A percentile compares a stretch with the other conserved stretches of the same genome.
Conservation (phyloP, 176 grass and related monocot species). For the Juncus inflexus region DNA sequence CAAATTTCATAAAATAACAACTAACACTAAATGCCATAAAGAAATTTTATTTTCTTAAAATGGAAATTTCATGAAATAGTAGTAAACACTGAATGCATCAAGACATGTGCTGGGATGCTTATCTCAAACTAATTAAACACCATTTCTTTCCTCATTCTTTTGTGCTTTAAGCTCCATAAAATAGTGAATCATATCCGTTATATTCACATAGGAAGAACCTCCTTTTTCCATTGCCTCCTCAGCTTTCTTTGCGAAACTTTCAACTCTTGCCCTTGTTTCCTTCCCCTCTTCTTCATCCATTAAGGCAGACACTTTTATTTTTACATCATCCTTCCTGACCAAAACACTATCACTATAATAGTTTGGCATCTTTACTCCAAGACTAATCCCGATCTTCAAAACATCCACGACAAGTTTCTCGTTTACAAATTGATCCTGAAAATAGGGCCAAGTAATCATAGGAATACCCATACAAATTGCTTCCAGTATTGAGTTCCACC, state of each 20-base stretch:
- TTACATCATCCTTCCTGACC: constrained; percentile 23
- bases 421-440: constrained; percentile 42
- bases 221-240: constrained; percentile 41
- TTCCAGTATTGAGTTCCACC: constrained; percentile 44
- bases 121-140: too few relatives aligned
- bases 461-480: constrained; percentile 46
- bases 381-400: too few relatives aligned
- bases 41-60: too few relatives aligned
- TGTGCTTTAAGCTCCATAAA: constrained; percentile 15
- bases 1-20: too few relatives aligned
- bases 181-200: constrained; percentile 32
- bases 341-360: constrained; percentile 15
- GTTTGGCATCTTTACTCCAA: constrained; percentile 1
- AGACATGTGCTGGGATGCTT: too few relatives aligned
- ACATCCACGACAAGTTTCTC: constrained; percentile 44
- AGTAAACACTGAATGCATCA: too few relatives aligned
- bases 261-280: constrained; percentile 24
- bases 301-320: constrained; percentile 28
- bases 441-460: constrained; percentile 41
- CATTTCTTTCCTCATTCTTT: too few relatives aligned
- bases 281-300: constrained; percentile 33
- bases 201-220: constrained; percentile 37
- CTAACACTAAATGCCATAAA: too few relatives aligned
- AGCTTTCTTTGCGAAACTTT: constrained; percentile 24
- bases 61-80: too few relatives aligned